Evolutionary conservation across 163 green algal genomes (phyloP), one percentile per base, ranked within the genome.

Genomic region (Chloromonas sp.): DNA sequence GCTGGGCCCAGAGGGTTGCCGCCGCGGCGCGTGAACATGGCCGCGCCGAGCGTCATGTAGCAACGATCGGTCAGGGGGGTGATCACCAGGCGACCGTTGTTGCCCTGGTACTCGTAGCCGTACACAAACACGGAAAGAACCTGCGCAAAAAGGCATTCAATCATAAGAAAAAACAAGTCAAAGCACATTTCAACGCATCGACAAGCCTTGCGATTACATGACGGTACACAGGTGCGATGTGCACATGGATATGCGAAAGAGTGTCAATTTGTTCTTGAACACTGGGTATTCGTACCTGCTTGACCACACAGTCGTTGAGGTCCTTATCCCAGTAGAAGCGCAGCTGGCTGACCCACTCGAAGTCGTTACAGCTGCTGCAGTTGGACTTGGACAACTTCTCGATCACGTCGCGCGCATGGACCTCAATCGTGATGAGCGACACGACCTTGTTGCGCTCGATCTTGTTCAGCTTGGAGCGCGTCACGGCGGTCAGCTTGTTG

Each of bases 31-130:
- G 93, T 96, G 89, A 96, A 97, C 92, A 98, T 93, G n/a, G 95
- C 95, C 2, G 93, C 93, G 57, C 92, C 93, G n/a, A 98, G 89
- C 59, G 94, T 98, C 92, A 97, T 96, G 92, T 97, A 98, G 89
- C 94, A 96, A 15, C 93, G 84, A 85, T 97, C 95, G n/a, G 95
- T 98, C 59, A 98, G 89, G 0, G 95, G 95, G 14, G 95, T 98
- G 80, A 98, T 96, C 84, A 98, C 95, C 70, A 98, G 90, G 8
- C 95, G 91, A 5, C 94, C 94, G 85, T 97, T 98, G 93, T 97
- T 97, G 85, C 94, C 95, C 89, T 96, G 92, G 86, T 97, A 98
- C 90, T 97, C 95, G 84, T 97, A 97, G 11, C 94, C 94, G 84
- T 98, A 98, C 57, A 87, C 89, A 89, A 98, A 97, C 2, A 96